Evolutionary conservation across 2,329 filamentous ascomycete genomes (phyloP).

Genomic region (Coniochaeta sp.): DNA sequence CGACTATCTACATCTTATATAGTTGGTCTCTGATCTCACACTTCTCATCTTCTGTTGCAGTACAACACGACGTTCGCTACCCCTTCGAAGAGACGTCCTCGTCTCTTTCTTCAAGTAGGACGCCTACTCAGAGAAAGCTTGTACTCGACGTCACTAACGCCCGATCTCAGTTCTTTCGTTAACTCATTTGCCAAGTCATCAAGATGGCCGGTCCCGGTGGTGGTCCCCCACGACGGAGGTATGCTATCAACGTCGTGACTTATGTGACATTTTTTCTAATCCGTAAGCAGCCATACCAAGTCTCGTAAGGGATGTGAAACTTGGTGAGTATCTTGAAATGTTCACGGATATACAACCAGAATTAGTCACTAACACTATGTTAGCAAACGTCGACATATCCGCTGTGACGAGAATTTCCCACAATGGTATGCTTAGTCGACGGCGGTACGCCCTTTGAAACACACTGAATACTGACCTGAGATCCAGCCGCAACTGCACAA

Average conservation of each 20-base stretch:
- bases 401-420: constrained; percentile 95
- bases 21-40: neutral
- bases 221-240: constrained; percentile 75
- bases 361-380: neutral
- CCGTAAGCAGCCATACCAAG: constrained; percentile 76
- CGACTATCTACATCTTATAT: constrained; percentile 1
- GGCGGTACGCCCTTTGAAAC: neutral
- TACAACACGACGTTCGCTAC: constrained; percentile 10
- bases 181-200: constrained; percentile 20
- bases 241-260: constrained; percentile 16
- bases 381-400: constrained; percentile 87
- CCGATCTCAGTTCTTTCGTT: constrained; percentile 24
- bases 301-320: constrained; percentile 97
- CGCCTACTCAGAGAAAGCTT: neutral
- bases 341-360: neutral
- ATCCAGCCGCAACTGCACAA: constrained; percentile 88
- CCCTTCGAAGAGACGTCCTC: constrained; percentile 3
- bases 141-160: constrained; percentile 1
- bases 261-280: constrained; percentile 3
- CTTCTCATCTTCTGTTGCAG: neutral
- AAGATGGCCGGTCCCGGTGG: constrained; percentile 90
- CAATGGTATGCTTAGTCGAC: constrained; percentile 67
- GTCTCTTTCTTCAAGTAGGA: neutral
- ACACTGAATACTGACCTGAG: constrained; percentile 7
- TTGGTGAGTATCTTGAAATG: constrained; percentile 43